Conservation (phyloP, 148 eudicot species). For the Arctostaphylos glauca region DNA sequence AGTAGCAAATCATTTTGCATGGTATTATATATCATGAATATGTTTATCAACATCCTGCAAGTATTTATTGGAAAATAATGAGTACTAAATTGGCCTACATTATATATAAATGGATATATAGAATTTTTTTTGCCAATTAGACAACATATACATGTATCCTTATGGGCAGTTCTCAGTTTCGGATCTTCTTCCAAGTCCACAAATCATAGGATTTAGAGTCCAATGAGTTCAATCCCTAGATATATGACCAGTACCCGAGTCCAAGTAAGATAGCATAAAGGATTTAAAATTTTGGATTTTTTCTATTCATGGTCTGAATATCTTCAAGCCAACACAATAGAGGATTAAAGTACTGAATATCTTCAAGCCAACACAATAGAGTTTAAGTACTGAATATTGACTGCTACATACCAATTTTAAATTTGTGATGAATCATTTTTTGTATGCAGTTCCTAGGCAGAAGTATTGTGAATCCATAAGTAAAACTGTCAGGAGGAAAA, state of each 20-base stretch:
- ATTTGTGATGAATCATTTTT: conserved; percentile 11
- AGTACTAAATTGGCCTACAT: background rate
- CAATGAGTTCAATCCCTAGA: background rate
- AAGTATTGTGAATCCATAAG: conserved; percentile 82
- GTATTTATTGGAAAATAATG: background rate
- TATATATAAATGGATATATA: background rate
- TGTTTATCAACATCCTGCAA: background rate
- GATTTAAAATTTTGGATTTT: background rate
- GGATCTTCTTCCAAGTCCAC: background rate
- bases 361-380: background rate
- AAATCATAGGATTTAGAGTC: background rate
- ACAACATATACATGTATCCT: background rate
- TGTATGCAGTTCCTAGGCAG: conserved; percentile 79
- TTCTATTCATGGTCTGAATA: background rate
- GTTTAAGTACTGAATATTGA: background rate
- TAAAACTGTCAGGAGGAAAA: conserved; percentile 88
- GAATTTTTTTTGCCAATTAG: background rate
- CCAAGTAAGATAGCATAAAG: background rate
- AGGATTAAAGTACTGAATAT: background rate
- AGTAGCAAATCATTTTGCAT: background rate
- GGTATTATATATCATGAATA: background rate
- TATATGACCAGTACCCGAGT: background rate
- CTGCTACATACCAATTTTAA: background rate
- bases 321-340: background rate
- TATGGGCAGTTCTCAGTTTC: background rate